phyloP scores from a whole-genome alignment of 2,329 filamentous ascomycete species.

The Exophiala sp. region DNA sequence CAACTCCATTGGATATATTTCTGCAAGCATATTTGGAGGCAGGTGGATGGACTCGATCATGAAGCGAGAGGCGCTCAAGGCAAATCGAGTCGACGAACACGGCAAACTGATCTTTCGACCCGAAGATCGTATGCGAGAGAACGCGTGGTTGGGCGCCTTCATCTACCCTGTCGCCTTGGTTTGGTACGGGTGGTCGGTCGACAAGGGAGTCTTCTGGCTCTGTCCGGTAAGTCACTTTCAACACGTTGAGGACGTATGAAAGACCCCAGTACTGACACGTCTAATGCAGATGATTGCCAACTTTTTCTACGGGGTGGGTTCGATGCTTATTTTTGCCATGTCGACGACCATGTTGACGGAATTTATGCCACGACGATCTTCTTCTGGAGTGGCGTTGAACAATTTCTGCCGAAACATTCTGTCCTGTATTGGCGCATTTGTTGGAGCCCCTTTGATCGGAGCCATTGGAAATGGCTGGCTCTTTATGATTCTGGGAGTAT shows the following conservation, averaged over 20 bases:
- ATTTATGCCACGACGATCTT: constrained; percentile 70
- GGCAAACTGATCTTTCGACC: constrained; percentile 67
- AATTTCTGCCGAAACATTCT: constrained; percentile 80
- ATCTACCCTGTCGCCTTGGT: constrained; percentile 68
- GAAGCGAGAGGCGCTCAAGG: constrained; percentile 68
- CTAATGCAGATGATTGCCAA: constrained; percentile 54
- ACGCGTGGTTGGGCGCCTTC: constrained; percentile 70
- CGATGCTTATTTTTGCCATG: constrained; percentile 73
- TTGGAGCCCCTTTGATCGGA: constrained; percentile 66
- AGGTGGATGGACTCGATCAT: constrained; percentile 79
- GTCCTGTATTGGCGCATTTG: constrained; percentile 65
- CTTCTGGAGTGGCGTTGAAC: constrained; percentile 66
- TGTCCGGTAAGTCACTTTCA: constrained; percentile 44
- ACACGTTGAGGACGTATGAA: constrained; percentile 8
- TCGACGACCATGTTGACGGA: constrained; percentile 81
- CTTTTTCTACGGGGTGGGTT: constrained; percentile 71
- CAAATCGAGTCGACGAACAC: constrained; percentile 63
- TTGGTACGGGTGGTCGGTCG: constrained; percentile 72
- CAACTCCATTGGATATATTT: constrained; percentile 67
- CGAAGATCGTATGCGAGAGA: constrained; percentile 79
- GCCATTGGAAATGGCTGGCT: constrained; percentile 74
- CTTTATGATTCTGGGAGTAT: constrained; percentile 59
- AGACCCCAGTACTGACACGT: constrained; percentile 23
- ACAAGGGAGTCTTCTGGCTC: constrained; percentile 62
- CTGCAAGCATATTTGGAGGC: constrained; percentile 66